Evolutionary conservation across 768 basidiomycete species (phyloP).

Genomic region (Pleurotus tuber-regium): DNA sequence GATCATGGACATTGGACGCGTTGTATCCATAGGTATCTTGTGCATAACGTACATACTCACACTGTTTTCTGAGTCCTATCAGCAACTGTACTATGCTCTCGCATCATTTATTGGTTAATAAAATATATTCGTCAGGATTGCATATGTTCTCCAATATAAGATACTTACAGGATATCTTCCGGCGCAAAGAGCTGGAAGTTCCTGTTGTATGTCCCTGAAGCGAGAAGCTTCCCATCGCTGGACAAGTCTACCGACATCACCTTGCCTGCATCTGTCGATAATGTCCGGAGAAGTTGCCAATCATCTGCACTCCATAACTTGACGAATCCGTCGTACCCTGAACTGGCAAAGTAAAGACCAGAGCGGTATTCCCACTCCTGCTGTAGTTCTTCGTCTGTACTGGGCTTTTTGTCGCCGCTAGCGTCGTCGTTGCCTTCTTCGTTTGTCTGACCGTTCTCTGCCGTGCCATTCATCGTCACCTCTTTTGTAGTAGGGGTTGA

Average conservation of each 20-base stretch:
- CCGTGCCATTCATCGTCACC: slow-evolving; percentile 48
- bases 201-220: slow-evolving; percentile 88
- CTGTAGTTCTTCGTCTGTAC: slow-evolving; percentile 26
- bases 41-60: slow-evolving; percentile 16
- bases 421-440: slow-evolving; percentile 30
- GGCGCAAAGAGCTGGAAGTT: slow-evolving; percentile 93
- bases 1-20: slow-evolving; percentile 15
- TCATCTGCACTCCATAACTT: slow-evolving; percentile 98
- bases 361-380: slow-evolving; percentile 82
- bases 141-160: background rate
- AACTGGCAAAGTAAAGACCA: slow-evolving; percentile 89
- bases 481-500: slow-evolving; percentile 29
- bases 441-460: slow-evolving; percentile 30
- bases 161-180: slow-evolving; percentile 48
- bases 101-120: slow-evolving; percentile 19
- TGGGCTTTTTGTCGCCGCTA: slow-evolving; percentile 29
- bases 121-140: background rate
- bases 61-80: slow-evolving; percentile 15
- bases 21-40: slow-evolving; percentile 14
- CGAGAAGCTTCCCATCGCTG: slow-evolving; percentile 78
- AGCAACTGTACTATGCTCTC: slow-evolving; percentile 30
- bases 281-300: slow-evolving; percentile 87
- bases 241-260: slow-evolving; percentile 97
- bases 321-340: slow-evolving; percentile 94
- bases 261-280: slow-evolving; percentile 95